Evolutionary conservation across 1,284 basidiomycete genomes (phyloP).

Genomic region (Golubevia pallescens): DNA sequence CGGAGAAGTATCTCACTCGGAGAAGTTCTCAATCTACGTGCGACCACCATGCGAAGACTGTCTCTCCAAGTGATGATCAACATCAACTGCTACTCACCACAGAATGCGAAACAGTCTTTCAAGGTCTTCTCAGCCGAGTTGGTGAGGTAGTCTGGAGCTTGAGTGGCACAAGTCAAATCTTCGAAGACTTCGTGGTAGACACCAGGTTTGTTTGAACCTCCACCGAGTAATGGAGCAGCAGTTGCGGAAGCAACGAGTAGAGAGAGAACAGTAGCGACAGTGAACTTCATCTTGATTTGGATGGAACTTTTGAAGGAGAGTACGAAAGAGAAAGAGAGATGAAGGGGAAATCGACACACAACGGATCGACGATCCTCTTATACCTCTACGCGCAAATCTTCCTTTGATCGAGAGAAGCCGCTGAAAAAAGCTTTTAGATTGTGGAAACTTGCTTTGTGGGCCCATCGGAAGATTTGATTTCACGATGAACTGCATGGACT

Average conservation of each 20-base stretch:
- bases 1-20: too few species aligned
- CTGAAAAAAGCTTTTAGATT: too few species aligned
- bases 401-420: too few species aligned
- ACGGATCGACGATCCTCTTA: too few species aligned
- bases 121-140: not conserved
- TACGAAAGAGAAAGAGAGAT: not conserved
- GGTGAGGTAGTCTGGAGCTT: not conserved
- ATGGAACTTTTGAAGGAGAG: not conserved
- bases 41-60: too few species aligned
- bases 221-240: not conserved
- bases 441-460: too few species aligned
- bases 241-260: not conserved
- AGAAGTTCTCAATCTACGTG: too few species aligned
- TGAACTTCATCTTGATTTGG: conserved; percentile 1
- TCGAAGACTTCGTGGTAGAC: not conserved
- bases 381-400: too few species aligned
- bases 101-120: not conserved
- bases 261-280: not conserved
- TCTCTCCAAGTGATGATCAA: too few species aligned
- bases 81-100: not conserved
- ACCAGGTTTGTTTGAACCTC: not conserved
- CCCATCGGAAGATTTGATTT: too few species aligned
- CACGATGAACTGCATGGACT: too few species aligned
- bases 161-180: not conserved
- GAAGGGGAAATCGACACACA: not conserved